These are phyloP conservation scores for Fusarium citri DNA, from an alignment of 2,329 filamentous ascomycete genomes.

Conservation along the genomic window DNA sequence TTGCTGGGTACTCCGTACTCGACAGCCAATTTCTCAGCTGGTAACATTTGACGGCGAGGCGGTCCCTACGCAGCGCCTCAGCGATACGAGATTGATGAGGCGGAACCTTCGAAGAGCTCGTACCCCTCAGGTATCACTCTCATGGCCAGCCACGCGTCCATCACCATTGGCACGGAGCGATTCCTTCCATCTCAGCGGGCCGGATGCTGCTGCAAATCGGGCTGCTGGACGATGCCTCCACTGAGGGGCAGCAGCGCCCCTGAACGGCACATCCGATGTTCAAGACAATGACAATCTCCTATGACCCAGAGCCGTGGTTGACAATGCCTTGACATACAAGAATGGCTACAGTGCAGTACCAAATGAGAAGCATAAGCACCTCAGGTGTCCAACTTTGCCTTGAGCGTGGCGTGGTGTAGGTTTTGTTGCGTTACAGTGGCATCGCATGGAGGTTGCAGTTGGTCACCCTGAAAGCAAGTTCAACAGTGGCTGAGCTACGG, in stretches of 20 bases:
- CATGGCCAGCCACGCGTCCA: conserved; percentile 37
- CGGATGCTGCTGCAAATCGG: conserved; percentile 28
- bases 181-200: conserved; percentile 20
- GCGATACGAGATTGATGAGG: conserved; percentile 1
- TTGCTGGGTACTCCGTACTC: conserved; percentile 26
- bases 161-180: conserved; percentile 37
- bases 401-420: not conserved
- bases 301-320: conserved; percentile 8
- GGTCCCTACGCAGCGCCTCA: not conserved
- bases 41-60: not conserved
- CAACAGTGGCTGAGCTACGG: conserved; percentile 2
- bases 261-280: conserved; percentile 46
- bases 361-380: conserved; percentile 3
- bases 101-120: conserved; percentile 14
- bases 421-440: conserved; percentile 16
- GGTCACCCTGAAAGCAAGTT: conserved; percentile 3
- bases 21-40: conserved; percentile 21
- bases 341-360: not conserved
- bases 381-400: conserved; percentile 4
- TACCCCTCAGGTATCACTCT: conserved; percentile 21
- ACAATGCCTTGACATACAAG: conserved; percentile 9
- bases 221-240: conserved; percentile 25
- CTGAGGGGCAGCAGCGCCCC: conserved; percentile 37
- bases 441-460: conserved; percentile 21
- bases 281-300: conserved; percentile 38